Percentiles rank a stretch among this genome's conserved stretches.
These are phyloP conservation scores for Penicillium simplicissimum DNA, from an alignment of 495 filamentous ascomycete species.

Conservation along the genomic window DNA sequence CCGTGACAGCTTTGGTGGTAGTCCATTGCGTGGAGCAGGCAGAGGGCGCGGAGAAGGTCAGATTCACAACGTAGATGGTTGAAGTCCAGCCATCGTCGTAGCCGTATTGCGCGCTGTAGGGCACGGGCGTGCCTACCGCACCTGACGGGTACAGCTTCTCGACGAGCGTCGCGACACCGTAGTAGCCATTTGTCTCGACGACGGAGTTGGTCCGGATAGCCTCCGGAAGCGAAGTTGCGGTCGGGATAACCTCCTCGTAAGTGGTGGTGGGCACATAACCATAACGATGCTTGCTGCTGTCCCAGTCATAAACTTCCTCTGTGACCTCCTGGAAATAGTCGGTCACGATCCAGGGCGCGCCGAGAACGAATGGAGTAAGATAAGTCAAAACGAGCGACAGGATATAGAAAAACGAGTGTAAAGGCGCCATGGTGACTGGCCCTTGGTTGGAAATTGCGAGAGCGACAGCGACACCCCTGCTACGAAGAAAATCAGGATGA, in stretches of 20 bases:
- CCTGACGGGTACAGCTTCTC: slow-evolving; percentile 36
- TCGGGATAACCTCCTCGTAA: slow-evolving; percentile 28
- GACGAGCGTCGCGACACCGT: slow-evolving; percentile 32
- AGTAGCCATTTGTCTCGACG: slow-evolving; percentile 19
- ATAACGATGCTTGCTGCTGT: slow-evolving; percentile 15
- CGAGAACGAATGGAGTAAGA: slow-evolving; percentile 22
- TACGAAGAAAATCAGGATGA: neutral
- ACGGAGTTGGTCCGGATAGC: slow-evolving; percentile 35
- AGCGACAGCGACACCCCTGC: neutral
- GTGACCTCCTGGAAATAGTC: slow-evolving; percentile 25
- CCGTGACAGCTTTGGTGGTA: slow-evolving; percentile 22
- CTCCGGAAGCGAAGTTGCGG: slow-evolving; percentile 29
- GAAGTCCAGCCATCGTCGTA: slow-evolving; percentile 14
- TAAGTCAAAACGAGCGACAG: slow-evolving; percentile 26
- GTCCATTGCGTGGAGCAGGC: slow-evolving; percentile 38
- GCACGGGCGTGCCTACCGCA: slow-evolving; percentile 16
- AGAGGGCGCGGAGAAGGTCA: slow-evolving; percentile 40
- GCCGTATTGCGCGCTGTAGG: slow-evolving; percentile 10
- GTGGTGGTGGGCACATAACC: slow-evolving; percentile 7
- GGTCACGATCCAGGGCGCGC: slow-evolving; percentile 38
- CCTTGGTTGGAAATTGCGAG: neutral
- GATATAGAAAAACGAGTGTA: slow-evolving; percentile 24
- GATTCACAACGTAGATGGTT: slow-evolving; percentile 35
- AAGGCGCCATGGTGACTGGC: slow-evolving; percentile 21
- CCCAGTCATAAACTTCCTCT: slow-evolving; percentile 9